Evolutionary conservation across 768 basidiomycete species (phyloP), one percentile per base, ranked within the genome.

Genomic region (Pholiota conissans): DNA sequence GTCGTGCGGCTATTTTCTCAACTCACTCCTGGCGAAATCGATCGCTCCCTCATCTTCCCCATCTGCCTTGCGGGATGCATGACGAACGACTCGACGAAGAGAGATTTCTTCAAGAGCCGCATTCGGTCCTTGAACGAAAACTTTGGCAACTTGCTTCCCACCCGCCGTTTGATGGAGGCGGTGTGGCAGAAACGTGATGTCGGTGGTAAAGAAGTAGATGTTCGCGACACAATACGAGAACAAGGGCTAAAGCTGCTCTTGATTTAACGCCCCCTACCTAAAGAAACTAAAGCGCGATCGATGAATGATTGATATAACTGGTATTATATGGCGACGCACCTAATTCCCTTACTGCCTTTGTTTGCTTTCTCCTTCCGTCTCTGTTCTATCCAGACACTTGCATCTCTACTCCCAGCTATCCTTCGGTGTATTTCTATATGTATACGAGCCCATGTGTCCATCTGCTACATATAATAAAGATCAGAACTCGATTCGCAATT

Each of bases 61-160:
- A 79, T 90, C 55, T 87, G 84, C 67, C 74, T 93, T 39, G 84
- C 86, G 28, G 91, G 87, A 5, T 84, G 84, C 69, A 79, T 92
- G 80, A 83, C 88, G 45, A 85, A 90, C 69, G 84, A 87, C 68
- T 81, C 77, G 16, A 73, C 69, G 37, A 76, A 76, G 49, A 78
- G 85, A 32, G 84, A 85, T 50, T 79, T 85, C 63, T 75, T 89
- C 69, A 86, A 84, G 64, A 71, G 74, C 22, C 77, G 86, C 49
- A 67, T 90, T 48, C 78, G 81, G 24, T 71, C 67, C 28, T 78
- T 82, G 58, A 82, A 87, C 63, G 78, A 79, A 61, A 78, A 75
- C 60, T 79, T 85, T 60, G 87, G 86, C 3, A 87, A 87, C 69
- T 64, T 83, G 45, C 75, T 79, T 62, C 84, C 85, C 59, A 79